These are phyloP conservation scores for Hypoxylon subgilvum DNA, from an alignment of 495 filamentous ascomycete species.

Conservation along the genomic window DNA sequence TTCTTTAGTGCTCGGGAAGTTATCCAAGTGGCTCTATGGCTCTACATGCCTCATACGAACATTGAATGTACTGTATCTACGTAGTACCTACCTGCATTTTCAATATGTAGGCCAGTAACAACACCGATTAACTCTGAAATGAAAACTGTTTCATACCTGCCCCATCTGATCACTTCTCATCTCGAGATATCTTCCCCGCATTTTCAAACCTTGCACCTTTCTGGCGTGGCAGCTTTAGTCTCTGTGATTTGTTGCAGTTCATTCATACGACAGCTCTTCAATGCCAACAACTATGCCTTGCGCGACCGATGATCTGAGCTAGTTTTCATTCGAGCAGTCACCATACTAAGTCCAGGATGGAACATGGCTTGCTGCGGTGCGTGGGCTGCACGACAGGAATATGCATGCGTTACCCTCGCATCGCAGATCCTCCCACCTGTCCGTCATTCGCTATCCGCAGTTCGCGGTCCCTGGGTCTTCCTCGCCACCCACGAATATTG, in stretches of 20 bases:
- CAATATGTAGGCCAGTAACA: too few relatives aligned
- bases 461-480: constrained; percentile 10
- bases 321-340: constrained; percentile 35
- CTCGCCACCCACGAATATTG: constrained; percentile 24
- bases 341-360: constrained; percentile 1
- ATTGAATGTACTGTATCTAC: too few relatives aligned
- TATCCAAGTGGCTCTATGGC: constrained; percentile 9
- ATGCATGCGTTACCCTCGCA: constrained; percentile 30
- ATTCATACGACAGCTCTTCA: constrained; percentile 5
- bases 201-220: constrained; percentile 13
- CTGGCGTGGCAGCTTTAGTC: constrained; percentile 1
- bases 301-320: constrained; percentile 19
- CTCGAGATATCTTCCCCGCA: constrained; percentile 13
- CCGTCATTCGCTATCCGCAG: constrained; percentile 28
- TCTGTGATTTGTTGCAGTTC: constrained; percentile 4
- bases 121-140: background rate
- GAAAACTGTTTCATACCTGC: background rate
- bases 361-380: constrained; percentile 23
- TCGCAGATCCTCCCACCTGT: constrained; percentile 19
- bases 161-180: background rate
- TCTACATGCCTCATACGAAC: background rate
- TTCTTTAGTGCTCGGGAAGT: background rate
- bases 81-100: background rate
- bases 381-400: constrained; percentile 33
- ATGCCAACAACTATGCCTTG: constrained; percentile 13